Conservation (phyloP, 2,329 filamentous ascomycete genomes). For the Colletotrichum sp. region DNA sequence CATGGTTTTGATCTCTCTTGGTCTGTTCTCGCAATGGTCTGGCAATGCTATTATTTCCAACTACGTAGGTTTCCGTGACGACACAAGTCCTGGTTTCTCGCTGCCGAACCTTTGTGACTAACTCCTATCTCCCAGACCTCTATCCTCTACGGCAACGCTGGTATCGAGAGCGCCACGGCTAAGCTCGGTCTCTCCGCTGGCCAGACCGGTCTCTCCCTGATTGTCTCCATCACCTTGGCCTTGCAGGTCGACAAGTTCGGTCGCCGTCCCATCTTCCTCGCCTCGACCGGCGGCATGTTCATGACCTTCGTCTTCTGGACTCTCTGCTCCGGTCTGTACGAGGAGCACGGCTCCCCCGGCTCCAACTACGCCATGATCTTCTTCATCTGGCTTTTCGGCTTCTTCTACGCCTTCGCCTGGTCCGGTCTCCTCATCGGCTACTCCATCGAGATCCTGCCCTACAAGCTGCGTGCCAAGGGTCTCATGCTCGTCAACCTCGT, state of each 20-base stretch:
- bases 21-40: constrained; percentile 65
- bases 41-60: constrained; percentile 66
- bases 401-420: constrained; percentile 61
- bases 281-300: constrained; percentile 46
- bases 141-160: constrained; percentile 57
- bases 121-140: constrained; percentile 27
- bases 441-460: constrained; percentile 55
- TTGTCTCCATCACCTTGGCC: constrained; percentile 57
- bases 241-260: constrained; percentile 60
- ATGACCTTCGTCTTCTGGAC: constrained; percentile 58
- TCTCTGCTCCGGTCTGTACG: constrained; percentile 49
- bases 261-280: constrained; percentile 61
- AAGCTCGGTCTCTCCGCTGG: constrained; percentile 51
- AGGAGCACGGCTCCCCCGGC: constrained; percentile 39
- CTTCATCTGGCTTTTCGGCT: constrained; percentile 41
- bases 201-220: constrained; percentile 55
- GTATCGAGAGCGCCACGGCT: constrained; percentile 49
- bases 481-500: constrained; percentile 62
- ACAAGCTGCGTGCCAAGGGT: constrained; percentile 56
- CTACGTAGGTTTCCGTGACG: constrained; percentile 36
- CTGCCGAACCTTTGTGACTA: neutral
- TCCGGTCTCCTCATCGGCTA: constrained; percentile 62
- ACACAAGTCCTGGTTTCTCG: neutral
- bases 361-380: constrained; percentile 48
- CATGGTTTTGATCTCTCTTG: constrained; percentile 56